Conservation (phyloP, 768 basidiomycete genomes). For the Lanmaoa pseudosensibilis region DNA sequence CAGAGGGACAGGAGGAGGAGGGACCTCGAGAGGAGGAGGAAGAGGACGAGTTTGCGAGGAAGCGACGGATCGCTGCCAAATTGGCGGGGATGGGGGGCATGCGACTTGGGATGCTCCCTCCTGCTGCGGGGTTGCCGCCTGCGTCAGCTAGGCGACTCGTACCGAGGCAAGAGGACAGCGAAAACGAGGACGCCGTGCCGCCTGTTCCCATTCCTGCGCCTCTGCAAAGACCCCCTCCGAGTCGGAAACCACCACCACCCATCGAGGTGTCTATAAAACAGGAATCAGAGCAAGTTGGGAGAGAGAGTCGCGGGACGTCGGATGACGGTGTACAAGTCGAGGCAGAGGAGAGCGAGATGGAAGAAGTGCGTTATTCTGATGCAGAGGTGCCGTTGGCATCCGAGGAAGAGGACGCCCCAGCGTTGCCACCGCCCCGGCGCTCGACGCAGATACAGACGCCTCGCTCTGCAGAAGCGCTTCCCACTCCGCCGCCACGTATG, state of each 20-base stretch:
- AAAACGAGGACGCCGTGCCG: slow-evolving; percentile 24
- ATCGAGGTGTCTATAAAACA: slow-evolving; percentile 4
- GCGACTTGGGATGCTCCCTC: slow-evolving; percentile 55
- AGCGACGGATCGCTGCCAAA: slow-evolving; percentile 53
- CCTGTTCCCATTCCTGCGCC: slow-evolving; percentile 36
- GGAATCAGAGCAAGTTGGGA: slow-evolving; percentile 36
- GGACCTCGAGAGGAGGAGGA: slow-evolving; percentile 39
- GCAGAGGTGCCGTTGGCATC: slow-evolving; percentile 31
- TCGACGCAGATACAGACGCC: slow-evolving; percentile 23
- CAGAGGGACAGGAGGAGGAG: slow-evolving; percentile 18
- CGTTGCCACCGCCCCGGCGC: slow-evolving; percentile 55
- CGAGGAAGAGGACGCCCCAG: slow-evolving; percentile 45
- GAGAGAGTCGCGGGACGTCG: slow-evolving; percentile 44
- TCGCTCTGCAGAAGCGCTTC: slow-evolving; percentile 34
- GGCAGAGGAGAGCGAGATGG: slow-evolving; percentile 70
- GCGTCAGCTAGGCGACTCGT: slow-evolving; percentile 16
- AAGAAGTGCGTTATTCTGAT: slow-evolving; percentile 63
- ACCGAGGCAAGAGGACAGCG: slow-evolving; percentile 30
- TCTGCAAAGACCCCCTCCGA: slow-evolving; percentile 30
- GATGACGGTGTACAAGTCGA: slow-evolving; percentile 68
- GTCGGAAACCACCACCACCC: slow-evolving; percentile 34
- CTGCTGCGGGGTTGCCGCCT: slow-evolving; percentile 17
- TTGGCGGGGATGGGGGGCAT: slow-evolving; percentile 58
- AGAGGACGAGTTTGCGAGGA: slow-evolving; percentile 61
- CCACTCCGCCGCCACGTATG: slow-evolving; percentile 49